Evolutionary conservation across 768 basidiomycete genomes (phyloP).

Genomic region (Tricholoma furcatifolium): DNA sequence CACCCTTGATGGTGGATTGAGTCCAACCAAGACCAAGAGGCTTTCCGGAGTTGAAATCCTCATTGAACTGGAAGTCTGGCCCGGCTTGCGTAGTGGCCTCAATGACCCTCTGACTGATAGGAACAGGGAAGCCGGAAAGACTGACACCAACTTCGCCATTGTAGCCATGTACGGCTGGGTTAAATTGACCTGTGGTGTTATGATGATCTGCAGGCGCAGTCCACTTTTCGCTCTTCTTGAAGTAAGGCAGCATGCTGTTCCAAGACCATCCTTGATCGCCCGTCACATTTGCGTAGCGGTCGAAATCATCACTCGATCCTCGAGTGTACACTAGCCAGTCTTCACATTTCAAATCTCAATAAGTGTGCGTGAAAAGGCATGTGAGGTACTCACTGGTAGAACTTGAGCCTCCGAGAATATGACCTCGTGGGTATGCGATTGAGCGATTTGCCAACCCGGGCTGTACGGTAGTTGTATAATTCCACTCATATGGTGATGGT

Average conservation of each 20-base stretch:
- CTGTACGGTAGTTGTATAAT: constrained; percentile 25
- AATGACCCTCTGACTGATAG: constrained; percentile 24
- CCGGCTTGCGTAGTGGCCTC: constrained; percentile 23
- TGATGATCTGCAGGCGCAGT: constrained; percentile 25
- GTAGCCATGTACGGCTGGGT: constrained; percentile 27
- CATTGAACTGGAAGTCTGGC: constrained; percentile 18
- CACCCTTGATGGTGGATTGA: constrained; percentile 21
- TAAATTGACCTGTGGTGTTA: constrained; percentile 27
- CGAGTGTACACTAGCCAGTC: constrained; percentile 23
- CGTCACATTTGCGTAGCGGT: constrained; percentile 25
- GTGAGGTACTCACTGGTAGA: constrained; percentile 18
- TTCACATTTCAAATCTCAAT: background rate
- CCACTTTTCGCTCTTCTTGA: constrained; percentile 27
- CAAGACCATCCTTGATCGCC: constrained; percentile 31
- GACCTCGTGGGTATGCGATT: constrained; percentile 22
- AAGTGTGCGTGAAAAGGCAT: background rate
- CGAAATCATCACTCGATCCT: constrained; percentile 29
- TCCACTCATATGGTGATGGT: constrained; percentile 21
- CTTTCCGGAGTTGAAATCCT: constrained; percentile 22
- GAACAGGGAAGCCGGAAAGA: constrained; percentile 18
- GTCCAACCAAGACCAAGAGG: constrained; percentile 23
- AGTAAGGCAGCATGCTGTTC: constrained; percentile 23
- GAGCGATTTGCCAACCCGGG: constrained; percentile 16
- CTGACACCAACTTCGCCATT: constrained; percentile 23
- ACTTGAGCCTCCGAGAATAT: constrained; percentile 24